Evolutionary conservation across 2,329 filamentous ascomycete species (phyloP).

Genomic region (Phoma sp.): DNA sequence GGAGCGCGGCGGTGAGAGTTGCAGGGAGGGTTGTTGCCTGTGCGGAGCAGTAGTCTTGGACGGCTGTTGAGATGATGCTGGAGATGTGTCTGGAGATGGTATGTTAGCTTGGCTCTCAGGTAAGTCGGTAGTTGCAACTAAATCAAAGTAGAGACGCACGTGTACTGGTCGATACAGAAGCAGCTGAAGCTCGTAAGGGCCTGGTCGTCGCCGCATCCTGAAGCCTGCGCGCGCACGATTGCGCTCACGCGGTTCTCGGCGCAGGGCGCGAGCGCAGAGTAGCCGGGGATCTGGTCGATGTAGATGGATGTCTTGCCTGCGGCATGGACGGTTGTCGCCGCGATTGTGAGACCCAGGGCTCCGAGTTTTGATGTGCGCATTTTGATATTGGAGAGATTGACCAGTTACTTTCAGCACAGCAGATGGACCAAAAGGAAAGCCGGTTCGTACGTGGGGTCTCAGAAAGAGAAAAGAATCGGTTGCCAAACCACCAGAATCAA

Average conservation of each 20-base stretch:
- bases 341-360: neutral
- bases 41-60: neutral
- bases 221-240: conserved; percentile 25
- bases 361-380: neutral
- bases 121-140: neutral
- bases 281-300: conserved; percentile 27
- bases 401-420: too few relatives aligned
- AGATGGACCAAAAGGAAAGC: neutral
- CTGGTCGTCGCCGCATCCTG: conserved; percentile 27
- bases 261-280: conserved; percentile 23
- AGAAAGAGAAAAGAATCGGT: too few relatives aligned
- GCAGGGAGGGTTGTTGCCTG: neutral
- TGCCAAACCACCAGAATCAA: too few relatives aligned
- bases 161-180: conserved; percentile 22
- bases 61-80: conserved; percentile 2
- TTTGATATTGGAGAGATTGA: neutral
- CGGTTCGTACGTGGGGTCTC: neutral
- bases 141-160: neutral
- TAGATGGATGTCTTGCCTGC: conserved; percentile 26
- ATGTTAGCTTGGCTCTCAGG: neutral
- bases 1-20: neutral
- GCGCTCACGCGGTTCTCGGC: conserved; percentile 24
- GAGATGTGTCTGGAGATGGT: neutral
- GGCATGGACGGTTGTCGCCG: neutral
- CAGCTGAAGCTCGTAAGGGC: conserved; percentile 28